phyloP scores from a whole-genome alignment of 2,329 filamentous ascomycete genomes.

The Rosellinia necatrix region DNA sequence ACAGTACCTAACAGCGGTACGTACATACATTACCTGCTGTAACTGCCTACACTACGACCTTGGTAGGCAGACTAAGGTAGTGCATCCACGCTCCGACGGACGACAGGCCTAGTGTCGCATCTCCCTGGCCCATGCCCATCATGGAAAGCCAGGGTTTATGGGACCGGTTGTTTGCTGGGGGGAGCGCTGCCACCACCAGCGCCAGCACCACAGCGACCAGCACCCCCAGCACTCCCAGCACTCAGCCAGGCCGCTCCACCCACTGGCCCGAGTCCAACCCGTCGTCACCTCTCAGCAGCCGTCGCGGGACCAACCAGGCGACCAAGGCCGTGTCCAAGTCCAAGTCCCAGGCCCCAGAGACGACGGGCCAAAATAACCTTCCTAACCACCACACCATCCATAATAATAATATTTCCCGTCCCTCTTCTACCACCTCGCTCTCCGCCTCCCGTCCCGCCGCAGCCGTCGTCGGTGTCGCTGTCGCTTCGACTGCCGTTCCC shows the following conservation, averaged over 20 bases:
- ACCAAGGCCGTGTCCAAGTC: slow-evolving; percentile 16
- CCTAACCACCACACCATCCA: slow-evolving; percentile 23
- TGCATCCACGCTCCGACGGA: too few relatives aligned
- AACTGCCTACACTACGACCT: too few relatives aligned
- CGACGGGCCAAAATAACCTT: slow-evolving; percentile 27
- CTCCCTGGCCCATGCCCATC: slow-evolving; percentile 30
- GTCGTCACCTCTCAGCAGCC: slow-evolving; percentile 25
- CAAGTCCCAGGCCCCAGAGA: slow-evolving; percentile 9
- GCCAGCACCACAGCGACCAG: too few relatives aligned
- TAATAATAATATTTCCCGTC: slow-evolving; percentile 33
- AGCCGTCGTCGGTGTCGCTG: slow-evolving; percentile 29
- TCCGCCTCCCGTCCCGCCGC: slow-evolving; percentile 28
- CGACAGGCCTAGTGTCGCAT: too few relatives aligned
- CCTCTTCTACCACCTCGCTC: slow-evolving; percentile 24
- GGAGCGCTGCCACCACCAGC: slow-evolving; percentile 30
- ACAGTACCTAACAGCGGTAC: too few relatives aligned
- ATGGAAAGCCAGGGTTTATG: slow-evolving; percentile 36
- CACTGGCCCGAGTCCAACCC: slow-evolving; percentile 19
- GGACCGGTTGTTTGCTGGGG: slow-evolving; percentile 38
- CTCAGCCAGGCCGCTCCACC: slow-evolving; percentile 27
- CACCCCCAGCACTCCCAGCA: too few relatives aligned
- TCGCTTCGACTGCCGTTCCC: slow-evolving; percentile 30
- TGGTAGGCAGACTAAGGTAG: too few relatives aligned
- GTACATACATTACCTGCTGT: too few relatives aligned
- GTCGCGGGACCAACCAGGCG: slow-evolving; percentile 26